Percentiles rank a stretch among this genome's conserved stretches.
Conservation (phyloP, 352 stramenopile species). For the Pythium monospermum region DNA sequence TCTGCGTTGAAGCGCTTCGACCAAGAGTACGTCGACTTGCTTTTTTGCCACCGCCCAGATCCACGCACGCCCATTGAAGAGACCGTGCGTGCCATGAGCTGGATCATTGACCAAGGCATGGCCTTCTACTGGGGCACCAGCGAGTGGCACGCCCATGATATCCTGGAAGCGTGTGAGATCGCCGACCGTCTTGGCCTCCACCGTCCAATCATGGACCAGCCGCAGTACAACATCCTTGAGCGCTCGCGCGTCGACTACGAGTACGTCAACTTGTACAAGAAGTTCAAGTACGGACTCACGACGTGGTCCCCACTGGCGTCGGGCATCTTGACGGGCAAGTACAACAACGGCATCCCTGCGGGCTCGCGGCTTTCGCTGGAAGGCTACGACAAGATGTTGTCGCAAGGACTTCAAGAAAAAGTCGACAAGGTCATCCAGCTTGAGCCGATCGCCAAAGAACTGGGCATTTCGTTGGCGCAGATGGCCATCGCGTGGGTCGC, state of each 20-base stretch:
- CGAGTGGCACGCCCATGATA: slow-evolving; percentile 66
- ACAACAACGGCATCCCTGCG: slow-evolving; percentile 72
- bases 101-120: slow-evolving; percentile 53
- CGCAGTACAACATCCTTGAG: slow-evolving; percentile 73
- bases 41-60: slow-evolving; percentile 69
- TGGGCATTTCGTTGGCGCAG: slow-evolving; percentile 57
- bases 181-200: slow-evolving; percentile 35
- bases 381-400: slow-evolving; percentile 43
- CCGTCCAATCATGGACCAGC: slow-evolving; percentile 48
- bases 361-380: slow-evolving; percentile 54
- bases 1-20: slow-evolving; percentile 50
- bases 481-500: slow-evolving; percentile 49
- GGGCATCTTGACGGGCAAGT: slow-evolving; percentile 75
- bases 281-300: slow-evolving; percentile 69
- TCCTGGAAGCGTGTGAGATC: slow-evolving; percentile 59
- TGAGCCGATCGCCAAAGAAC: slow-evolving; percentile 47
- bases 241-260: slow-evolving; percentile 66
- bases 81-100: slow-evolving; percentile 68
- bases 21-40: slow-evolving; percentile 55
- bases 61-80: slow-evolving; percentile 62
- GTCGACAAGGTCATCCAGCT: slow-evolving; percentile 41
- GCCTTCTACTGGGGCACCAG: slow-evolving; percentile 75
- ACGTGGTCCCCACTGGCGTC: slow-evolving; percentile 68
- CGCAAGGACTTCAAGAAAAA: slow-evolving; percentile 44
- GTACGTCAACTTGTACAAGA: slow-evolving; percentile 67